Evolutionary conservation across 2,329 filamentous ascomycete species (phyloP).

Genomic region (Colletotrichum aenigma): DNA sequence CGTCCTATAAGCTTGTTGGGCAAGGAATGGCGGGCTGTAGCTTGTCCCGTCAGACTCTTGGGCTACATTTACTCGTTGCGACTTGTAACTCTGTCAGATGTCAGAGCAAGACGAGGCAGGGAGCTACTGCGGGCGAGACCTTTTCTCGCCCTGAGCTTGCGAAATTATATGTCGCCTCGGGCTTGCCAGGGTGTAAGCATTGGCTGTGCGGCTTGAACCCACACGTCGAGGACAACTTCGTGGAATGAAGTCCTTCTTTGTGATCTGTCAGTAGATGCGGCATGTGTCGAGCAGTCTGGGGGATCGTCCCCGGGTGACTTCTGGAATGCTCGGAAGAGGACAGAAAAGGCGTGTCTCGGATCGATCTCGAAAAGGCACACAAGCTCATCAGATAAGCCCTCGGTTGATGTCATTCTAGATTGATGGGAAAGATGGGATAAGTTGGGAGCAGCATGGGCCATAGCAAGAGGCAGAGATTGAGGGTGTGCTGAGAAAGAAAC

Average conservation of each 20-base stretch:
- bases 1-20: neutral
- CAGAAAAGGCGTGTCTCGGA: neutral
- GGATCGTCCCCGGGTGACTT: neutral
- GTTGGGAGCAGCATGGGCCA: neutral
- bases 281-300: neutral
- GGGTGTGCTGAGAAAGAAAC: neutral
- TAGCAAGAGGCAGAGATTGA: neutral
- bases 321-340: neutral
- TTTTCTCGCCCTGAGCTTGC: neutral
- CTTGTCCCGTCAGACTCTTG: neutral
- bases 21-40: neutral
- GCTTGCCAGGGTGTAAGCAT: neutral
- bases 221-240: neutral
- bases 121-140: neutral
- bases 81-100: constrained; percentile 2
- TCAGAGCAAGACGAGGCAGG: constrained; percentile 1
- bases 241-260: neutral
- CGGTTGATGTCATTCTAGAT: neutral
- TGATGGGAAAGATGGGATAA: neutral
- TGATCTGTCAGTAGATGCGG: neutral
- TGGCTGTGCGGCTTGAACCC: neutral
- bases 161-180: neutral
- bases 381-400: neutral
- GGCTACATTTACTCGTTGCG: constrained; percentile 11
- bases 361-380: neutral